Conservation (phyloP, 768 basidiomycete genomes). For the Panaeolus papilionaceus region DNA sequence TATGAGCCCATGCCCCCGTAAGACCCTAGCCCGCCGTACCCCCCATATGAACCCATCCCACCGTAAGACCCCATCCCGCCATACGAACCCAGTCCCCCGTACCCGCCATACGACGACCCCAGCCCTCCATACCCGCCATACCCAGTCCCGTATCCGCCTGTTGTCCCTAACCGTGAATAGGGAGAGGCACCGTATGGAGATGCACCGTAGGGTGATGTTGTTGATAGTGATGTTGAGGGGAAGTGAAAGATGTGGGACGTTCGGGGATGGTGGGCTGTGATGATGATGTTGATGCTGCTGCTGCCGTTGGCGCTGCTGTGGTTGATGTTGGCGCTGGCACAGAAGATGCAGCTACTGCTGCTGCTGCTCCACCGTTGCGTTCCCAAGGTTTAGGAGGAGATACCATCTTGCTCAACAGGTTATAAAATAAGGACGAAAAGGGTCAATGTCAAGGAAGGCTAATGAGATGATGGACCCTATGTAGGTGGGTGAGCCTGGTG, state of each 20-base stretch:
- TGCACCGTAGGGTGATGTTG: slow-evolving; percentile 36
- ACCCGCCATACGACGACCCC: slow-evolving; percentile 21
- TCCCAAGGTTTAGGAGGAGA: slow-evolving; percentile 95
- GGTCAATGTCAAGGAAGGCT: not conserved
- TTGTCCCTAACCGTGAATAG: not conserved
- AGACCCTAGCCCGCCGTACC: slow-evolving; percentile 29
- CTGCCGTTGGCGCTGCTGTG: slow-evolving; percentile 29
- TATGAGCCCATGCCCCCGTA: slow-evolving; percentile 36
- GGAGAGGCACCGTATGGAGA: slow-evolving; percentile 46
- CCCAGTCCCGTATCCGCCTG: not conserved
- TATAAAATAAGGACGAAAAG: not conserved
- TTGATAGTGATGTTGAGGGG: slow-evolving; percentile 42
- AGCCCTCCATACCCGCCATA: slow-evolving; percentile 23
- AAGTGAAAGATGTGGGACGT: slow-evolving; percentile 60
- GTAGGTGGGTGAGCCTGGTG: not conserved
- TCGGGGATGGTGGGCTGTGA: slow-evolving; percentile 59
- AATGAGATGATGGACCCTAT: not conserved
- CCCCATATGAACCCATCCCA: slow-evolving; percentile 36
- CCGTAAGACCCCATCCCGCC: slow-evolving; percentile 35
- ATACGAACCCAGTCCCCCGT: slow-evolving; percentile 23
- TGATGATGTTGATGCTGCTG: slow-evolving; percentile 33
- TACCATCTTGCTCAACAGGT: slow-evolving; percentile 52
- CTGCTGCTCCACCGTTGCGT: slow-evolving; percentile 51
- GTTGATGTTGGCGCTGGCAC: slow-evolving; percentile 35
- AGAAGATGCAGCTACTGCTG: slow-evolving; percentile 35